A percentile compares a stretch with the other conserved stretches of the same genome.
phyloP scores from a whole-genome alignment of 805 yeast genomes.

The Schwanniomyces yamadae region DNA sequence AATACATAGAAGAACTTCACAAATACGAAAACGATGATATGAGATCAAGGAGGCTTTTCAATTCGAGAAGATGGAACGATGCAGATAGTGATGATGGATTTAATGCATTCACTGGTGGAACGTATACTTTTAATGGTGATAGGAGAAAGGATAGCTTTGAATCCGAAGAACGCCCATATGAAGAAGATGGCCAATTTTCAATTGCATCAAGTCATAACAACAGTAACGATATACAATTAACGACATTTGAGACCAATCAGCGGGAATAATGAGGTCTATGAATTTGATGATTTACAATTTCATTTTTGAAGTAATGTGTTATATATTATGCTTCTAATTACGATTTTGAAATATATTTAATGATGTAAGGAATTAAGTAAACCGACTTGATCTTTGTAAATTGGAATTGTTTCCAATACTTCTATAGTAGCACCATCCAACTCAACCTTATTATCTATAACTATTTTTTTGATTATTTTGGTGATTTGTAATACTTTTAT shows the following conservation, averaged over 20 bases:
- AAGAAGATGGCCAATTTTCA: not conserved
- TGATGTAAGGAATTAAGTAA: too few relatives aligned
- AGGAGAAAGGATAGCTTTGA: not conserved
- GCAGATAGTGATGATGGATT: slow-evolving; percentile 44
- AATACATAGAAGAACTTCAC: slow-evolving; percentile 33
- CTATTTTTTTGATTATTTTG: slow-evolving; percentile 20
- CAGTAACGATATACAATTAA: not conserved
- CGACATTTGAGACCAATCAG: not conserved
- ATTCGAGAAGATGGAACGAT: slow-evolving; percentile 20
- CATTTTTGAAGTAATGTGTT: slow-evolving; percentile 2
- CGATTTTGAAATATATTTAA: too few relatives aligned
- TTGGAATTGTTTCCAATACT: slow-evolving; percentile 2
- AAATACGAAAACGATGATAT: slow-evolving; percentile 34
- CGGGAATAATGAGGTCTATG: not conserved
- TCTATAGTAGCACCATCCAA: slow-evolving; percentile 6
- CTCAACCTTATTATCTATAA: slow-evolving; percentile 7
- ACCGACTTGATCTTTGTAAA: too few relatives aligned
- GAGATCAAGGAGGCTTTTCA: slow-evolving; percentile 22
- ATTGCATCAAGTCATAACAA: slow-evolving; percentile 1
- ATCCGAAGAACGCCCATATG: not conserved
- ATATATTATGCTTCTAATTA: slow-evolving; percentile 3
- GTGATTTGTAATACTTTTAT: slow-evolving; percentile 17
- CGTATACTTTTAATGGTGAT: slow-evolving; percentile 19
- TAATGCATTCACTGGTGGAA: slow-evolving; percentile 42
- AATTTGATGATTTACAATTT: slow-evolving; percentile 1